Evolutionary conservation across 2,329 filamentous ascomycete species (phyloP), one percentile per base, ranked within the genome.

Genomic region (Cercospora brassicicola): DNA sequence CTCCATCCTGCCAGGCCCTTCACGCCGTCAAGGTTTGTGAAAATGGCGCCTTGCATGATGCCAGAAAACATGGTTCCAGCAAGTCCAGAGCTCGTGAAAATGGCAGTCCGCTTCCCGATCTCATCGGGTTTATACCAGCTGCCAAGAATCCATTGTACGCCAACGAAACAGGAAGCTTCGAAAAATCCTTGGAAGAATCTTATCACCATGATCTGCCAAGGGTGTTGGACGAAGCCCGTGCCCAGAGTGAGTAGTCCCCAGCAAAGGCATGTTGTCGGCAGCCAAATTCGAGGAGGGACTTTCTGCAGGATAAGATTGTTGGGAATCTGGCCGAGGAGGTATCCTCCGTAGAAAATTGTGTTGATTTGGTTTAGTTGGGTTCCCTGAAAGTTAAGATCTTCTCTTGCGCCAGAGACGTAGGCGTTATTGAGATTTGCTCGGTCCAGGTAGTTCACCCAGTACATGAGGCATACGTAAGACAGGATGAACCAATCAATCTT

Each of bases 241-340:
- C 73, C 73, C 11, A 74, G 64, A 3, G 89, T 91, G 28, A 91
- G 78, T 0, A 82, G 80, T 2, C 85, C 88, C 89, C 89, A 91
- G 66, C 87, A 73, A 89, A 89, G 81, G 59, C 73, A 74, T 10
- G 74, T 75, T 20, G 67, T 70, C 0, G 74, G 72, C 11, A 76
- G 51, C 69, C 87, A 90, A 69, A 86, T 81, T n/a, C 88, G 83
- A 2, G 88, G 89, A 60, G 84, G 84, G 68, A 91, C 75, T 71
- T 89, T 88, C 76, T 90, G 86, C 2, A 91, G 81, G 2, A 87
- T 87, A 8, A 90, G 76, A 72, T 89, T 89, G 62, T 84, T 86
- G 0, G 87, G 87, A 15, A 90, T 80, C 75, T 90, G 87, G 0
- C 88, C 88, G 3, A 89, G 76, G 0, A 82, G 79, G 67, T 83